Evolutionary conservation across 169 alveolate species (phyloP), one percentile per base, ranked within the genome.

Genomic region (Eimeria sp.): DNA sequence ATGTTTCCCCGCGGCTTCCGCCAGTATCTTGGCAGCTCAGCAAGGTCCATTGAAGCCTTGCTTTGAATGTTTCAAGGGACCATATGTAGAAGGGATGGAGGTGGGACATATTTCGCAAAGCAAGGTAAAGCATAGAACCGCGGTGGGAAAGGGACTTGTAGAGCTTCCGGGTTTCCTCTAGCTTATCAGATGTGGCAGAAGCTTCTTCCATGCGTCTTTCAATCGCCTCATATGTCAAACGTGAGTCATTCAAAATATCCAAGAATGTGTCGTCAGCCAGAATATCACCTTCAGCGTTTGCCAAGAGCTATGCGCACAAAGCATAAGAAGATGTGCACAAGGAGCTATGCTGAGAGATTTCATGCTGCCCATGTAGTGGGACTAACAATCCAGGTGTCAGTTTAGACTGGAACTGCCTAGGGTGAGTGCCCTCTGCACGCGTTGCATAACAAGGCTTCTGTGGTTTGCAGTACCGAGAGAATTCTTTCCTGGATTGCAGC

Each of bases 121-220:
- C 98, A 61, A 97, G 97, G 94, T 97, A 97, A 86, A 99, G 98
- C 98, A 98, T 98, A 47, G 99, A 98, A 78, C 99, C 99, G 83
- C 98, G 99, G 54, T 98, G 99, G 34, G 99, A 99, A 2, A 99
- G 99, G 70, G 98, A 97, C 95, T 99, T 98, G 97, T 98, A 99
- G 63, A 98, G 97, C 97, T 98, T 99, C 97, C 99, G 98, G 49
- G 99, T 97, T 87, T 98, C 97, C 96, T 99, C 99, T 94, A 99
- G 98, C 95, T 98, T 97, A 43, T 92, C 97, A 95, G 98, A 98
- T 88, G 99, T 98, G 30, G 96, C 97, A 80, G 97, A 97, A 0
- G 99, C 98, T 40, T 97, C 98, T 75, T 90, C 96, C 87, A 98
- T 98, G 75, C 99, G 98, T 97, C 97, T 98, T 89, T 98, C 97